These are phyloP conservation scores for Chlamydomonas incerta DNA, from an alignment of 139 green algal species.

Conservation along the genomic window DNA sequence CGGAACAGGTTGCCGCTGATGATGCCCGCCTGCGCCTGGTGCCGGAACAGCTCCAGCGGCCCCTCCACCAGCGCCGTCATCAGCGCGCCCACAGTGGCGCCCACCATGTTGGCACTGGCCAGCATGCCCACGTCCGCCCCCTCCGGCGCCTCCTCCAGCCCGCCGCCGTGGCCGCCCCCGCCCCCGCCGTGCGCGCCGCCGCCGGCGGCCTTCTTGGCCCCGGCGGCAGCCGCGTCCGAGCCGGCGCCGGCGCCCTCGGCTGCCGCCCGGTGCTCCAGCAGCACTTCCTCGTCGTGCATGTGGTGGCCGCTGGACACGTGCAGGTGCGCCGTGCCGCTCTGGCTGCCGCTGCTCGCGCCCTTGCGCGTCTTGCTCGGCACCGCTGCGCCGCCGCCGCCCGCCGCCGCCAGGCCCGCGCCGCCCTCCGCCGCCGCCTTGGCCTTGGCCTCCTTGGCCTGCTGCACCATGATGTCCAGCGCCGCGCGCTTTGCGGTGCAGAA, in stretches of 20 bases:
- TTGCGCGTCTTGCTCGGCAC: not conserved
- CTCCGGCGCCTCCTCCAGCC: not conserved
- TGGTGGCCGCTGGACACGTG: constrained; percentile 36
- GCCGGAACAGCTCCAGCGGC: constrained; percentile 78
- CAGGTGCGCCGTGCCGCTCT: constrained; percentile 11
- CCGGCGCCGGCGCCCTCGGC: too few species aligned
- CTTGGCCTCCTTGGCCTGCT: not conserved
- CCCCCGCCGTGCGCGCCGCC: not conserved
- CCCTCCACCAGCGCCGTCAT: constrained; percentile 68
- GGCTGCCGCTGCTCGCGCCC: too few species aligned
- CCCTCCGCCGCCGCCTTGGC: not conserved
- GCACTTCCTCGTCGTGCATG: constrained; percentile 41
- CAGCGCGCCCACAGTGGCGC: constrained; percentile 48
- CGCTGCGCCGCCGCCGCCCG: not conserved
- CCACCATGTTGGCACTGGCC: constrained; percentile 24
- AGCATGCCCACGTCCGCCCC: constrained; percentile 5
- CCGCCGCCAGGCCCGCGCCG: not conserved
- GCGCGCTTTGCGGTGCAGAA: constrained; percentile 47
- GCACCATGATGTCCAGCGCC: constrained; percentile 5
- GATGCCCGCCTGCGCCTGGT: constrained; percentile 29
- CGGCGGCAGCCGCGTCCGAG: too few species aligned
- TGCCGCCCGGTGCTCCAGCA: not conserved
- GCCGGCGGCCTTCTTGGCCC: too few species aligned
- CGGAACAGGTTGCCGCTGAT: not conserved
- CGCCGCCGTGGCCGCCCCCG: not conserved